Evolutionary conservation across 805 yeast species (phyloP).

Genomic region (Saccharomycopsis synnaedendra): DNA sequence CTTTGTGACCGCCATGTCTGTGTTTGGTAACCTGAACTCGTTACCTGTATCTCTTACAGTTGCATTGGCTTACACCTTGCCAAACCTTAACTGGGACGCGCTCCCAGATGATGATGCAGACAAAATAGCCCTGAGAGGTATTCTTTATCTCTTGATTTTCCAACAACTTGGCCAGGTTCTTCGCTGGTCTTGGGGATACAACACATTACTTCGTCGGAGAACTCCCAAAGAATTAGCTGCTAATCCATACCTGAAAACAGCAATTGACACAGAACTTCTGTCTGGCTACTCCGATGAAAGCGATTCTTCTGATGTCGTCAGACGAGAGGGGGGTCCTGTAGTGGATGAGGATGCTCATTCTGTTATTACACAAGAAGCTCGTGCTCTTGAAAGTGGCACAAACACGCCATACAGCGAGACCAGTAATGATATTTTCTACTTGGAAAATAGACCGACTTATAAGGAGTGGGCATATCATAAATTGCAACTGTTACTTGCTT

Average conservation of each 20-base stretch:
- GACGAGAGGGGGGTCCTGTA: neutral
- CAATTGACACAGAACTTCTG: neutral
- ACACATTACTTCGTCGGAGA: conserved; percentile 48
- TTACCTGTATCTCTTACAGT: conserved; percentile 86
- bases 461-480: neutral
- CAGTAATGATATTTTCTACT: neutral
- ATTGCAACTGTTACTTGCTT: conserved; percentile 23
- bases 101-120: conserved; percentile 54
- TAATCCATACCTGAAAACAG: conserved; percentile 12
- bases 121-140: conserved; percentile 69
- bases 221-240: conserved; percentile 18
- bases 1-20: conserved; percentile 94
- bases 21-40: conserved; percentile 91
- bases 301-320: neutral
- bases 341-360: neutral
- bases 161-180: conserved; percentile 77
- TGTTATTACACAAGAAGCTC: neutral
- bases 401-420: neutral
- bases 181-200: conserved; percentile 85
- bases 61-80: conserved; percentile 65
- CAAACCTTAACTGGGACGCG: conserved; percentile 67
- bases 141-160: conserved; percentile 59
- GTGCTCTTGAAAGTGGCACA: conserved; percentile 1
- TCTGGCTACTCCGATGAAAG: conserved; percentile 15
- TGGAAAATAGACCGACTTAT: neutral